Base-by-base conservation (phyloP, 768 basidiomycete genomes). In the Asterophora lycoperdoides region DNA sequence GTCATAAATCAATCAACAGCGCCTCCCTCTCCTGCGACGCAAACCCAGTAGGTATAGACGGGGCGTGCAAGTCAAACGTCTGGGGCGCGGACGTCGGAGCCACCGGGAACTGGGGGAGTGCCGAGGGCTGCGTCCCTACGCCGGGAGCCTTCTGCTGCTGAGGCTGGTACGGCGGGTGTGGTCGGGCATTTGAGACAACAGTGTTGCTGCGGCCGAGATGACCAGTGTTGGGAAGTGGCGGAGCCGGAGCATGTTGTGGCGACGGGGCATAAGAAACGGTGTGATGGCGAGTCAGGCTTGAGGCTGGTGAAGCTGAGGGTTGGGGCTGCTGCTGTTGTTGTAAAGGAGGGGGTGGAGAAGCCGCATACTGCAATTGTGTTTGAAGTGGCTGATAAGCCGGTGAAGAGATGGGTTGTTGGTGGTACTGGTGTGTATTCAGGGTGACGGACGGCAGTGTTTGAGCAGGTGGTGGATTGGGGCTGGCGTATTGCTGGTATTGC, bases 1-100 rank as follows among this genome's bases (percentile, higher is more conserved):
- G 42, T 62, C 53, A 77, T 57, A 78, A 58, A 64, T 80, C 78
- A 65, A 80, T 80, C 64, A 80, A 68, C 57, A 78, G 57, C 32
- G 76, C 75, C 56, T 79, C 78, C 63, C 88, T 86, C 67, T 85
- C 83, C 51, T 76, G 74, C 41, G 79, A 77, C 32, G 72, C 70
- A n/a, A 77, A 62, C 5, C 68, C 75, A 33, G 69, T 62, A 4
- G 79, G 73, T 39, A 68, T 69, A 14, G 81, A 69, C 4, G 77
- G 63, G n/a, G 64, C 68, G 56, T 83, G 81, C 61, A 73, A 54
- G 20, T 76, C 64, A 61, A 76, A 80, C 5, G 69, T 44, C 59
- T 82, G 79, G 1, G 86, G 84, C 7, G 71, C 63, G 10, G 69
- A 68, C 4, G 82, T 84, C 5, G 86, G 87, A 5, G 70, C 86